Percentiles rank a stretch among this genome's conserved stretches.
Conservation (phyloP, 345 rosid species). For the Gossypium turneri region DNA sequence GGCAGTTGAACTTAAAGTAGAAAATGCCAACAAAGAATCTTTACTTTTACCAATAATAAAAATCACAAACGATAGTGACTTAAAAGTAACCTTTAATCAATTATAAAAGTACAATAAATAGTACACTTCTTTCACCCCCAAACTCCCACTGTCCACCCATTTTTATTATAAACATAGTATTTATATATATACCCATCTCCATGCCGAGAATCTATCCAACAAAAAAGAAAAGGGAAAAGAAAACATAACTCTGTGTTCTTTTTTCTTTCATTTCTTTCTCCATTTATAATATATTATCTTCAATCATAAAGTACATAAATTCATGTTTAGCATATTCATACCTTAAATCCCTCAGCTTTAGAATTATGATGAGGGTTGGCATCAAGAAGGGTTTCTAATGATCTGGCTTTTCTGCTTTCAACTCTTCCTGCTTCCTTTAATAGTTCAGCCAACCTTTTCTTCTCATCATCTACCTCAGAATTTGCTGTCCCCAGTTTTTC, state of each 20-base stretch:
- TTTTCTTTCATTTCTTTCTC: background rate
- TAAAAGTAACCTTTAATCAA: constrained; percentile 12
- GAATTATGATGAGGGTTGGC: constrained; percentile 26
- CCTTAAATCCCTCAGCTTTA: background rate
- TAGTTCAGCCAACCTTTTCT: constrained; percentile 67
- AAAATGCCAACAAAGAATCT: background rate
- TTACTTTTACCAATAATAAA: background rate
- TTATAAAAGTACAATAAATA: constrained; percentile 1
- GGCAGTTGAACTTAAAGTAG: too few relatives aligned
- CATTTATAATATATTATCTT: constrained; percentile 4
- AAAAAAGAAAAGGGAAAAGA: background rate
- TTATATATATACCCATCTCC: background rate
- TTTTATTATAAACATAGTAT: background rate
- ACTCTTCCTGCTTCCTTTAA: constrained; percentile 79
- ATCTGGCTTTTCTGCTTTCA: constrained; percentile 59
- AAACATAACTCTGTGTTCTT: background rate
- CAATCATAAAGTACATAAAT: background rate
- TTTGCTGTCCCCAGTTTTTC: constrained; percentile 91
- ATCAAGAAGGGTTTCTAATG: constrained; percentile 84
- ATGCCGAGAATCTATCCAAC: background rate
- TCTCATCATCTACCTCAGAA: constrained; percentile 59
- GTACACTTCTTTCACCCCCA: background rate
- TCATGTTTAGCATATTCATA: background rate
- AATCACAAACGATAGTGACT: constrained; percentile 4
- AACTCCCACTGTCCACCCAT: background rate